Percentiles rank a stretch among this genome's conserved stretches.
Evolutionary conservation across 768 basidiomycete species (phyloP).

Genomic region (Panus rudis): DNA sequence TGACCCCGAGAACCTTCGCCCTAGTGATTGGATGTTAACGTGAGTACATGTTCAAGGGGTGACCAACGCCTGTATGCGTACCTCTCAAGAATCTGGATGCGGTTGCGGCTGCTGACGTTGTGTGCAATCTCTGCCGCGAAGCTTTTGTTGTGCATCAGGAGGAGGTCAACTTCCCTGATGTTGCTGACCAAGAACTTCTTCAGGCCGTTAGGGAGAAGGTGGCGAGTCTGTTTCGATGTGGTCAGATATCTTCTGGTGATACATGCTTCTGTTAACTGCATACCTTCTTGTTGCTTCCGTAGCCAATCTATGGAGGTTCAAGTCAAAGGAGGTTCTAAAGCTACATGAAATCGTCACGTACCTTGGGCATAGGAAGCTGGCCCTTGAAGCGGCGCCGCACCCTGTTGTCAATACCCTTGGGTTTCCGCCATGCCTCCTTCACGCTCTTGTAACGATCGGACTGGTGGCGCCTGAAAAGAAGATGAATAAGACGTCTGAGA

Average conservation of each 20-base stretch:
- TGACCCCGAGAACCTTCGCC: slow-evolving; percentile 81
- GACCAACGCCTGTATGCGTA: too few species aligned
- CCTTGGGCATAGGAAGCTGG: slow-evolving; percentile 94
- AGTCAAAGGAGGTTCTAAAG: neutral
- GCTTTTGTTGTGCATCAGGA: slow-evolving; percentile 96
- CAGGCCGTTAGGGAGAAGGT: slow-evolving; percentile 91
- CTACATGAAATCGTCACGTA: slow-evolving; percentile 27
- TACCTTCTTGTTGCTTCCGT: slow-evolving; percentile 84
- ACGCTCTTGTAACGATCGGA: slow-evolving; percentile 96
- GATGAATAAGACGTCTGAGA: slow-evolving; percentile 3
- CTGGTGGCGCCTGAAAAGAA: slow-evolving; percentile 78
- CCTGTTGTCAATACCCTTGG: slow-evolving; percentile 99
- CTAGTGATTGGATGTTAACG: slow-evolving; percentile 31
- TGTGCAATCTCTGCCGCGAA: slow-evolving; percentile 97
- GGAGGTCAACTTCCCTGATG: slow-evolving; percentile 86
- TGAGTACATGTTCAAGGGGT: too few species aligned
- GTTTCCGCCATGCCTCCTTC: slow-evolving; percentile 99
- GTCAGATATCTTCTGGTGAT: neutral
- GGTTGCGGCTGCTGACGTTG: slow-evolving; percentile 93
- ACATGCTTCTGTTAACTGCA: neutral
- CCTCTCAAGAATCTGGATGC: slow-evolving; percentile 85
- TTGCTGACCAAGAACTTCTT: slow-evolving; percentile 97
- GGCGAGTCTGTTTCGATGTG: slow-evolving; percentile 60
- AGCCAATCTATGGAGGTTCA: slow-evolving; percentile 61
- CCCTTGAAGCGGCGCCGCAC: slow-evolving; percentile 95